These are phyloP conservation scores for Clitopilus hobsonii DNA, from an alignment of 768 basidiomycete species.

Conservation along the genomic window DNA sequence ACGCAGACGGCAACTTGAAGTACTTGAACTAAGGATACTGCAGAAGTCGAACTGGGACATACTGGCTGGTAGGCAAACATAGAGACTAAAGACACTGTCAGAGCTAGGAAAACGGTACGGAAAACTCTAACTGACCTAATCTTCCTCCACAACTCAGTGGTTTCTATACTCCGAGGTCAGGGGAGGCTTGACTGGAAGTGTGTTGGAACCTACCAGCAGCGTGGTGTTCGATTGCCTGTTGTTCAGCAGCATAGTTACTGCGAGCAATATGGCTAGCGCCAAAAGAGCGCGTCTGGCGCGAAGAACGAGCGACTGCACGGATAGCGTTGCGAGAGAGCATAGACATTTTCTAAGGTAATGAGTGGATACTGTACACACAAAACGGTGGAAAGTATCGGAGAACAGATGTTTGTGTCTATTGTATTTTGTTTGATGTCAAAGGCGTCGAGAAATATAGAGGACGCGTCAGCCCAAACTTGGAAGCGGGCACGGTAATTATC, in stretches of 20 bases:
- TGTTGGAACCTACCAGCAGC: slow-evolving; percentile 45
- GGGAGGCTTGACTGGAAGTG: slow-evolving; percentile 4
- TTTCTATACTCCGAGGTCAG: slow-evolving; percentile 40
- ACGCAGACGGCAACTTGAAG: slow-evolving; percentile 40
- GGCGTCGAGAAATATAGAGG: slow-evolving; percentile 16
- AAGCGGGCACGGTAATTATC: slow-evolving; percentile 4
- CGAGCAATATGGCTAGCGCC: slow-evolving; percentile 34
- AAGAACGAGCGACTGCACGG: slow-evolving; percentile 43
- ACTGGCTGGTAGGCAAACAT: slow-evolving; percentile 74
- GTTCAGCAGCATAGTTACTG: slow-evolving; percentile 43
- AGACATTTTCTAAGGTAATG: slow-evolving; percentile 34
- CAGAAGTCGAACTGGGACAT: slow-evolving; percentile 22
- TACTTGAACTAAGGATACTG: neutral
- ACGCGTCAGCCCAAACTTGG: slow-evolving; percentile 37
- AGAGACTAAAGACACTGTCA: slow-evolving; percentile 50
- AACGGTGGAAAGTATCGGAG: slow-evolving; percentile 30
- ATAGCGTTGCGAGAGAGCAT: slow-evolving; percentile 43
- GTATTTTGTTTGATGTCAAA: neutral
- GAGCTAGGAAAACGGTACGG: neutral
- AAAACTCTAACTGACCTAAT: slow-evolving; percentile 55
- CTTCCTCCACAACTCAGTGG: slow-evolving; percentile 80
- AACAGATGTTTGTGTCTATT: slow-evolving; percentile 22
- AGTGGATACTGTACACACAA: slow-evolving; percentile 4
- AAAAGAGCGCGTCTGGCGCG: slow-evolving; percentile 33
- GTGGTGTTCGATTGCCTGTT: slow-evolving; percentile 58